These are phyloP conservation scores for Alternaria alternata DNA, from an alignment of 2,329 filamentous ascomycete genomes.

Conservation along the genomic window DNA sequence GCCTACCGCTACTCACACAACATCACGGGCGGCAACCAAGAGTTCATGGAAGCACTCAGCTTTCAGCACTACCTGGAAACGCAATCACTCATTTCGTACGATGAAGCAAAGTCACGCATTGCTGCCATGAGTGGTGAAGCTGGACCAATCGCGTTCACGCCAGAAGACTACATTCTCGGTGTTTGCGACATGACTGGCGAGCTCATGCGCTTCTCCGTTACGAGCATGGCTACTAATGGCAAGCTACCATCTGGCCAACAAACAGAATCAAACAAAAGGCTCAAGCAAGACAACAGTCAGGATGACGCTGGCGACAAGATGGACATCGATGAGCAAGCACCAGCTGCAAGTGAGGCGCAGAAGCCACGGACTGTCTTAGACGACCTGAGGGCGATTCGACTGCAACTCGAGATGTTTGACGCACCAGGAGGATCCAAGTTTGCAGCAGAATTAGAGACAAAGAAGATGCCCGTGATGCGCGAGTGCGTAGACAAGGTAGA, in stretches of 20 bases:
- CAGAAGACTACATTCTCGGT: slow-evolving; percentile 88
- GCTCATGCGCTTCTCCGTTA: slow-evolving; percentile 95
- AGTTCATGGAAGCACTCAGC: slow-evolving; percentile 90
- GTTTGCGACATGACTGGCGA: slow-evolving; percentile 95
- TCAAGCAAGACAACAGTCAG: slow-evolving; percentile 24
- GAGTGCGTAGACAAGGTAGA: slow-evolving; percentile 94
- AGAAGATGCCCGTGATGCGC: slow-evolving; percentile 87
- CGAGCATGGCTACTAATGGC: slow-evolving; percentile 79
- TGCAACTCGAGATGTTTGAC: slow-evolving; percentile 77
- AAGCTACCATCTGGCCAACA: slow-evolving; percentile 54
- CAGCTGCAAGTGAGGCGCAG: slow-evolving; percentile 24
- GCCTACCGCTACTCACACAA: slow-evolving; percentile 81
- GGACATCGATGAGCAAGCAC: slow-evolving; percentile 46
- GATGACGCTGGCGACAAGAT: slow-evolving; percentile 41
- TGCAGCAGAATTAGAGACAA: slow-evolving; percentile 67
- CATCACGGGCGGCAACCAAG: slow-evolving; percentile 83
- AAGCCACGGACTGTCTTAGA: slow-evolving; percentile 71
- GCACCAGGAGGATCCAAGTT: slow-evolving; percentile 63
- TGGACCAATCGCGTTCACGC: slow-evolving; percentile 69
- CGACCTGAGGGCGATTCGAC: slow-evolving; percentile 81
- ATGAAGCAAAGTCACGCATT: slow-evolving; percentile 61
- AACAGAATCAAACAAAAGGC: slow-evolving; percentile 47
- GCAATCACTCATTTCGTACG: slow-evolving; percentile 75
- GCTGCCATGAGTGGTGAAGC: slow-evolving; percentile 48
- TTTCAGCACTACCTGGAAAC: slow-evolving; percentile 87